Evolutionary conservation across 306 rosid genomes (phyloP).

Genomic region (Aeschynomene evenia): DNA sequence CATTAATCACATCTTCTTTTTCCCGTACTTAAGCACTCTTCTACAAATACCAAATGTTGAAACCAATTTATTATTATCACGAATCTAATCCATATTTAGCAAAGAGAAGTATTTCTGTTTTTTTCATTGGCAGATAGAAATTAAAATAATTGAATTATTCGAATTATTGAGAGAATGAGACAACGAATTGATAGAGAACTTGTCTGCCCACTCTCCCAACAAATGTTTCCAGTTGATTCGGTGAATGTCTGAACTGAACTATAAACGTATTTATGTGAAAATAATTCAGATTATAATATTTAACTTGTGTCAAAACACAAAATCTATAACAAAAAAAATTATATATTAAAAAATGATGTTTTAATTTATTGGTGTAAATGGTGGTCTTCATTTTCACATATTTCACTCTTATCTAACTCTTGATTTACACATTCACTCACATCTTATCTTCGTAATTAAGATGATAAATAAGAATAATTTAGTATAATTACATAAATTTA

Average conservation of each 20-base stretch:
- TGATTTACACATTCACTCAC: too few relatives aligned
- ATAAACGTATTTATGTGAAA: too few relatives aligned
- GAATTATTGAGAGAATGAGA: background rate
- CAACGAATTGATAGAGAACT: background rate
- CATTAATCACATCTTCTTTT: background rate
- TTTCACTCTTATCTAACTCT: too few relatives aligned
- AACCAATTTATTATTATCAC: background rate
- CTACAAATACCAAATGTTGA: background rate
- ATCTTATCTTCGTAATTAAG: too few relatives aligned
- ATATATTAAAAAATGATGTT: too few relatives aligned
- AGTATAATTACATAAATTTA: too few relatives aligned
- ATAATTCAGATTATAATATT: too few relatives aligned
- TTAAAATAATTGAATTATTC: background rate
- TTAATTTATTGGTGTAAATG: too few relatives aligned
- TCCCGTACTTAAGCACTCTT: background rate
- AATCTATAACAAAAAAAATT: too few relatives aligned
- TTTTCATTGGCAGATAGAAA: background rate
- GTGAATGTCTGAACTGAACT: background rate
- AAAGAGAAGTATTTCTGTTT: background rate
- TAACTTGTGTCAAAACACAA: too few relatives aligned
- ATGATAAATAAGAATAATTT: too few relatives aligned
- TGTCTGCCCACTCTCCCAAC: background rate
- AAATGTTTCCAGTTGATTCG: background rate
- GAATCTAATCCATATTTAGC: background rate
- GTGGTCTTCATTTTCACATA: too few relatives aligned